Base-by-base conservation (phyloP, 768 basidiomycete genomes). In the Exsudoporus frostii region DNA sequence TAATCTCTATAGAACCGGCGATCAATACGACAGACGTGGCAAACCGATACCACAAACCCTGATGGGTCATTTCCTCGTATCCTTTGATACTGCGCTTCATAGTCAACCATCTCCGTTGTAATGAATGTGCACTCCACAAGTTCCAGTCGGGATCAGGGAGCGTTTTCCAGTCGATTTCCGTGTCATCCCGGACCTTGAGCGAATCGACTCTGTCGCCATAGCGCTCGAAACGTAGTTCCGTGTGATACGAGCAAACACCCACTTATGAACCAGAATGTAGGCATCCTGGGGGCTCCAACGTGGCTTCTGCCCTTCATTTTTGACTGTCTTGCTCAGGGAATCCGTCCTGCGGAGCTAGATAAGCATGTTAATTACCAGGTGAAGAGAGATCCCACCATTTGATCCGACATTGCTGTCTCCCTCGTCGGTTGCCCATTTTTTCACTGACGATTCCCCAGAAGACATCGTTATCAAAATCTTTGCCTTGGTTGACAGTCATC, bases 161-260 rank as follows among this genome's bases (percentile, higher is more conserved):
- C 17, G 78, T 77, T 63, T 89, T 90, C 91, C 90, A 93, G 60
- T 90, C 86, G 42, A 93, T 86, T 63, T 92, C 91, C 27, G 82
- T 86, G 60, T 93, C 90, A 61, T 92, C 85, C 40, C 79, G 76
- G 48, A 92, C 86, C 53, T 84, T 79, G 43, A 92, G 67, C 0
- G 87, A 83, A 62, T 86, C 86, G 45, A 93, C 75, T 67, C 90
- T 92, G 61, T 36, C 45, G 7, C 50, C 50, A 39, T 54, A 22
- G 9, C 14, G 37, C 22, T 48, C 34, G 33, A 33, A 48, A 43
- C 34, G 15, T 9, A 33, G 27, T 22, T 40, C 24, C 8, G 19
- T 33, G 36, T 34, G 22, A 52, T 22, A 22, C 42, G 22, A 32
- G 43, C 2, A 41, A 41, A 20, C 46, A 57, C 51, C 7, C 58